These are phyloP conservation scores for Trametes sanguinea DNA, from an alignment of 768 basidiomycete genomes.

Conservation along the genomic window DNA sequence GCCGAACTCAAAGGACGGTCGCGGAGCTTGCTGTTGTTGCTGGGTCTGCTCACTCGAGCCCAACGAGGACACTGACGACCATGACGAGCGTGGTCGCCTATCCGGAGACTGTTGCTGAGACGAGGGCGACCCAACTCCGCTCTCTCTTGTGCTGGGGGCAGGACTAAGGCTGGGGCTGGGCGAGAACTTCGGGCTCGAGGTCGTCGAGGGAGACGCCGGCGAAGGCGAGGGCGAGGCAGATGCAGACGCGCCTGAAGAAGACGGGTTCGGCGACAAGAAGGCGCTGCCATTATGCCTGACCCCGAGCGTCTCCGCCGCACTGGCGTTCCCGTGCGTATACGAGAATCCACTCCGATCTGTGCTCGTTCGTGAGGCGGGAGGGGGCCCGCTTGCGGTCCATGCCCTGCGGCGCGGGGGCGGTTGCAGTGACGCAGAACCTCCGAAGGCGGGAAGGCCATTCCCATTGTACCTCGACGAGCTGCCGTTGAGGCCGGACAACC, in stretches of 20 bases:
- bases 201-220: slow-evolving; percentile 18
- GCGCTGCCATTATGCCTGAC: slow-evolving; percentile 27
- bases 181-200: slow-evolving; percentile 15
- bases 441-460: slow-evolving; percentile 16
- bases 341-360: slow-evolving; percentile 27
- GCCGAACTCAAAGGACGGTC: slow-evolving; percentile 18
- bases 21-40: slow-evolving; percentile 15
- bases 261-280: slow-evolving; percentile 23
- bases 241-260: slow-evolving; percentile 13
- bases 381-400: slow-evolving; percentile 13
- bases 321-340: slow-evolving; percentile 36
- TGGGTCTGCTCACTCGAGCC: slow-evolving; percentile 25
- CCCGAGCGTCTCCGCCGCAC: slow-evolving; percentile 39
- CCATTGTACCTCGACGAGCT: slow-evolving; percentile 30
- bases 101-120: slow-evolving; percentile 4
- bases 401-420: slow-evolving; percentile 33
- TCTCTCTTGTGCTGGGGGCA: slow-evolving; percentile 10
- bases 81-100: slow-evolving; percentile 21
- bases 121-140: slow-evolving; percentile 8
- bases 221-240: slow-evolving; percentile 15
- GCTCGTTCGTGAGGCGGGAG: slow-evolving; percentile 30
- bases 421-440: slow-evolving; percentile 33
- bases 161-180: slow-evolving; percentile 19
- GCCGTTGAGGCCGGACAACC: slow-evolving; percentile 3
- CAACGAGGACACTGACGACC: slow-evolving; percentile 28